Conservation (phyloP, 2,329 filamentous ascomycete species). For the Alternaria dauci region DNA sequence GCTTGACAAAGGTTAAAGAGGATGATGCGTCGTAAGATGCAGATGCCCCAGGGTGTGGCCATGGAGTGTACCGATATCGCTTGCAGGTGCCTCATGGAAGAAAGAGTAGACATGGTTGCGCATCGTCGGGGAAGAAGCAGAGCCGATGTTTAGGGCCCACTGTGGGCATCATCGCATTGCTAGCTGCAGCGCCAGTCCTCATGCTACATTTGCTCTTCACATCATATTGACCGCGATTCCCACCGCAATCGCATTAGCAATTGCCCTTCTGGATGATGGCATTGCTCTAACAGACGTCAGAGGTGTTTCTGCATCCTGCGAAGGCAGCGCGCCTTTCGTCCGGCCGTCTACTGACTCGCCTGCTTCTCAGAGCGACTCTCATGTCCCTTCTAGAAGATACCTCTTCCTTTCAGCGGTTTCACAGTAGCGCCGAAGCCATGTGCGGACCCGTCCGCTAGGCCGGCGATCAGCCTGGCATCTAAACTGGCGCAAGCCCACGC, state of each 20-base stretch:
- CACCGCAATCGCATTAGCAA: slow-evolving; percentile 1
- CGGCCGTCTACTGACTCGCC: slow-evolving; percentile 16
- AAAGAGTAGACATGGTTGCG: background rate
- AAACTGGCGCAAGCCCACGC: slow-evolving; percentile 6
- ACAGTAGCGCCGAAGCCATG: slow-evolving; percentile 22
- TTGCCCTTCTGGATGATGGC: background rate
- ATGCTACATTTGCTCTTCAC: slow-evolving; percentile 12
- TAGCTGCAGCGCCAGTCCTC: slow-evolving; percentile 12
- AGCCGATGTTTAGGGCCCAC: slow-evolving; percentile 6
- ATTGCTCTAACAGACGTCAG: background rate
- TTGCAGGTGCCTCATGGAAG: slow-evolving; percentile 5
- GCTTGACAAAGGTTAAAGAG: background rate
- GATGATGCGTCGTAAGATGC: slow-evolving; percentile 1
- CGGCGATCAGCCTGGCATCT: slow-evolving; percentile 22
- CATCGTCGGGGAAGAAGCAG: slow-evolving; percentile 7
- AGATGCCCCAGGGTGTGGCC: background rate
- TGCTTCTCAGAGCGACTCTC: slow-evolving; percentile 10
- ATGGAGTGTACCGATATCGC: slow-evolving; percentile 1
- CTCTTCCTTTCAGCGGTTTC: slow-evolving; percentile 24
- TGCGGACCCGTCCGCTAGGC: slow-evolving; percentile 22
- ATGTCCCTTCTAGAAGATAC: slow-evolving; percentile 24
- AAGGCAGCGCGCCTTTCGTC: slow-evolving; percentile 3
- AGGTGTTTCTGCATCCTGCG: background rate
- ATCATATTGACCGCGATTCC: slow-evolving; percentile 14
- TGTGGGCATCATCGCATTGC: slow-evolving; percentile 27